Evolutionary conservation across 2,329 filamentous ascomycete species (phyloP).

Genomic region (Aureobasidium sp.): DNA sequence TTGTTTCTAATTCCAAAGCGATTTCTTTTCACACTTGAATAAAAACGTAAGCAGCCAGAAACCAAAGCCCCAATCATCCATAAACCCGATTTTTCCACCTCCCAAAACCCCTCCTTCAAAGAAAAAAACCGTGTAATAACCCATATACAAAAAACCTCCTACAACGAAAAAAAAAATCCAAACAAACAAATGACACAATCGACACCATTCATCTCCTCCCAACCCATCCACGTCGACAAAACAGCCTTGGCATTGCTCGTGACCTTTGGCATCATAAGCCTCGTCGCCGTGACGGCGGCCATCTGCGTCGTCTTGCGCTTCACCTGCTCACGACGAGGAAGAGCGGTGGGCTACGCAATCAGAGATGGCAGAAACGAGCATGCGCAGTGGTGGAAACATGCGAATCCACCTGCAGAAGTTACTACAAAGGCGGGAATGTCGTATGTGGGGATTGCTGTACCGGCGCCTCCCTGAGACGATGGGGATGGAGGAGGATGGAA

Average conservation of each 20-base stretch:
- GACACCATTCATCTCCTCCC: not conserved
- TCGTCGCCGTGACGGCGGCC: constrained; percentile 11
- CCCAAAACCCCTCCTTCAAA: too few species aligned
- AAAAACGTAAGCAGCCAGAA: too few species aligned
- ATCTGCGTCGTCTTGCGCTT: constrained; percentile 17
- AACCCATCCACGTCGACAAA: constrained; percentile 11
- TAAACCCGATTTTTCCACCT: too few species aligned
- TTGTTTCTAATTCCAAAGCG: too few species aligned
- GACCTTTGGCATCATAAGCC: constrained; percentile 13
- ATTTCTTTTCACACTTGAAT: too few species aligned
- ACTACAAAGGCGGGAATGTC: not conserved
- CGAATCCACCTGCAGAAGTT: not conserved
- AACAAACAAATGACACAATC: too few species aligned
- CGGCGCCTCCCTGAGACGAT: too few species aligned
- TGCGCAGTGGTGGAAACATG: constrained; percentile 16
- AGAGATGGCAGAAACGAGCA: constrained; percentile 15
- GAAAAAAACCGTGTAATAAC: too few species aligned
- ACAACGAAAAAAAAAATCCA: not conserved
- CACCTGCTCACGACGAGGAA: constrained; percentile 15
- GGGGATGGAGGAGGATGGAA: constrained; percentile 1
- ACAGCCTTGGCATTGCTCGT: constrained; percentile 16
- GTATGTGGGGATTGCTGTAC: not conserved
- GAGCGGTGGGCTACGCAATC: constrained; percentile 10
- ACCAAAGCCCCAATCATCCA: too few species aligned
- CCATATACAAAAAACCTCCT: not conserved